Conservation (phyloP, 495 filamentous ascomycete species). For the Acidiella bohemica region DNA sequence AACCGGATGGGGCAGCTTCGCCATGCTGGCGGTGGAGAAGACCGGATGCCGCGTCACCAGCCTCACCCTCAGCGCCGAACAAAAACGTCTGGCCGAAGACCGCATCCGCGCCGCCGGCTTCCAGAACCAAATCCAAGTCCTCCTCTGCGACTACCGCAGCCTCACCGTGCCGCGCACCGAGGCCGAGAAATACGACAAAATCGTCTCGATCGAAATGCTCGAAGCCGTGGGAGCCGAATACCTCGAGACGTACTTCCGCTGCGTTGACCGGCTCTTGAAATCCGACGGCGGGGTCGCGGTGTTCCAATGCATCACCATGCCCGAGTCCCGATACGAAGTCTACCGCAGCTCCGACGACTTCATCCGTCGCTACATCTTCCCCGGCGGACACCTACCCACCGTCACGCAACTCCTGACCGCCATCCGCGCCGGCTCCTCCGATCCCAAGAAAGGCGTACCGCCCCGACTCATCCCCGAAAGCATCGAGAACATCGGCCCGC, state of each 20-base stretch:
- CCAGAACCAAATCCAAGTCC: slow-evolving; percentile 20
- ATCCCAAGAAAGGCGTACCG: slow-evolving; percentile 24
- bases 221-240: slow-evolving; percentile 57
- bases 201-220: slow-evolving; percentile 63
- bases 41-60: slow-evolving; percentile 22
- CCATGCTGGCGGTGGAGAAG: slow-evolving; percentile 21
- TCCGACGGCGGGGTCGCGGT: slow-evolving; percentile 48
- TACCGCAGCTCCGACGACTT: slow-evolving; percentile 41
- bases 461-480: slow-evolving; percentile 42
- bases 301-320: slow-evolving; percentile 68
- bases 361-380: slow-evolving; percentile 63
- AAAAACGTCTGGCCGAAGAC: slow-evolving; percentile 22
- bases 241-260: slow-evolving; percentile 38
- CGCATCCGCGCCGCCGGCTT: slow-evolving; percentile 19
- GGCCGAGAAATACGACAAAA: slow-evolving; percentile 42
- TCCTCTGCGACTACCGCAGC: slow-evolving; percentile 23
- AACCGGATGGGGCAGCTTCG: slow-evolving; percentile 25
- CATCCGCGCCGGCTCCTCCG: slow-evolving; percentile 43
- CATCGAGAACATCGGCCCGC: slow-evolving; percentile 54
- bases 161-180: slow-evolving; percentile 16
- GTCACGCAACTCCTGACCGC: slow-evolving; percentile 47
- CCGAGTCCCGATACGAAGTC: slow-evolving; percentile 37
- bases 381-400: slow-evolving; percentile 57
- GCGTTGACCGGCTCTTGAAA: slow-evolving; percentile 47
- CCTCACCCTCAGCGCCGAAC: slow-evolving; percentile 21